Evolutionary conservation across 164 flowering plant genomes (phyloP), one percentile per base, ranked within the genome.

Genomic region (Vitis labrusca): DNA sequence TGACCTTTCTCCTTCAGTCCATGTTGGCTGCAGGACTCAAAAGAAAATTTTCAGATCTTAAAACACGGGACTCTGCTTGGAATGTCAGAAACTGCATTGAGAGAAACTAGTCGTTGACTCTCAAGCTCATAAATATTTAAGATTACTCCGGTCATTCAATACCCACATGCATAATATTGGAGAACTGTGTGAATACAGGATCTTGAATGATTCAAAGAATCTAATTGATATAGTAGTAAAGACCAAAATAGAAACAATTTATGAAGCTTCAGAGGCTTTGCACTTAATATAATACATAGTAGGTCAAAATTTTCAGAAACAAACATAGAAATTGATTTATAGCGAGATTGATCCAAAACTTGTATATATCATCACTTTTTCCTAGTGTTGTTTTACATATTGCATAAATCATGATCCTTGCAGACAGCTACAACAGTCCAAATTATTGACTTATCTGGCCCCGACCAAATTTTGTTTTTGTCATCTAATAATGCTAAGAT

Each of bases 21-120:
- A 91, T 37, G 88, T 82, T 76, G 97, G 97, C 97, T 88, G 86
- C 84, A 63, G 63, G 14, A 67, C 55, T 56, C 29, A 19, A 71
- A 23, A 58, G 5, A 71, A 27, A 10, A 8, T 14, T 52, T 29
- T 12, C 29, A 5, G 58, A 10, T 16, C 57, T 32, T 50, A 49
- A 59, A 29, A 53, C 57, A 29, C 23, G 49, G n/a, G 14, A 27
- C 48, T 27, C 23, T 47, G 30, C 52, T 47, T 17, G 14, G 19
- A 67, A 16, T 59, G 44, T 13, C n/a, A 50, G 62, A 50, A 11
- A 5, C 29, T 2, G 9, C 17, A 50, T 10, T 50, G 32, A 17
- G 15, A n/a, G 55, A 12, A 23, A 65, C 17, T 15, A 29, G 3
- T 7, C 23, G 9, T 65, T 65, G 66, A 63, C 52, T 13, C 58